Base-by-base conservation (phyloP, 1,284 basidiomycete species). In the Stereum hirsutum region DNA sequence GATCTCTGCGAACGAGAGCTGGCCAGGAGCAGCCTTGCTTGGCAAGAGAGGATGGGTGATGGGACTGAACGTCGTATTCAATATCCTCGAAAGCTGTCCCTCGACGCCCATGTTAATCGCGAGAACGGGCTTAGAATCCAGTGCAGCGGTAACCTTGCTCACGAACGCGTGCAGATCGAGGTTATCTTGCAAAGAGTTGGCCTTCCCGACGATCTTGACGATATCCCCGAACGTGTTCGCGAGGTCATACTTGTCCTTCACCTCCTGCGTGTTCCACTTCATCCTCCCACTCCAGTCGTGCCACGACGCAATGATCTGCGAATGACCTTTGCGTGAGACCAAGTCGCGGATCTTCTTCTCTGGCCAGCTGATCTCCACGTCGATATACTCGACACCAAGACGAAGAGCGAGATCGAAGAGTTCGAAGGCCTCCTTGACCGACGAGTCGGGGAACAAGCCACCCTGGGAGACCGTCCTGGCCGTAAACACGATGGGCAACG, bases 101-200 rank as follows among this genome's bases (percentile, higher is more conserved):
- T 78, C 73, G 6, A 74, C 59, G 17, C 93, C 92, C 82, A 96
- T 95, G 63, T 98, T 98, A 69, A 98, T 86, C 2, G 91, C 92
- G 46, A 99, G 79, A 50, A 98, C 70, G 1, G 93, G 93, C 59
- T 86, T 90, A 37, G 72, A 63, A 24, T 63, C 62, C 1, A 69
- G 63, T 11, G 62, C 60, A 42, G 53, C 56, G 15, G 59, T 67
- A 45, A 62, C 62, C 42, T 65, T 64, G 27, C 66, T 58, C 14
- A 77, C 78, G 55, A 99, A 99, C 10, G 75, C 62, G 47, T 84
- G 78, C 34, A 98, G 72, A 3, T 75, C 68, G 51, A 91, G 75
- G 63, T 97, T 98, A 60, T 95, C 92, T 47, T 79, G 69, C 21
- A 90, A 56, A 4, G 66, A 63, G 45, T 72, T 75, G 10, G 95